Conservation (phyloP, 2,329 filamentous ascomycete species). For the Venturia effusa region DNA sequence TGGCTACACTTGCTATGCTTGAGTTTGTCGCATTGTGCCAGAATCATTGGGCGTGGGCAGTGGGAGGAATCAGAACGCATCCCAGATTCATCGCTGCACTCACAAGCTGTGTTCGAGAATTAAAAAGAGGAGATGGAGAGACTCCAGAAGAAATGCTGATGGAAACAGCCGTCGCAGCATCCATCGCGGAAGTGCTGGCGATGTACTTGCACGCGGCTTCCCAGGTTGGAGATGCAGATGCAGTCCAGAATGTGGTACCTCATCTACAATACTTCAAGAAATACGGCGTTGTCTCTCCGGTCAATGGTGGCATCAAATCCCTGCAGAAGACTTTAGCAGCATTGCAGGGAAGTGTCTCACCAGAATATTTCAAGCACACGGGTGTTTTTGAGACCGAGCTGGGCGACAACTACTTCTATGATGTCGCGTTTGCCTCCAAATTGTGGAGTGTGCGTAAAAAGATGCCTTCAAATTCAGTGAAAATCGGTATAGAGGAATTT, state of each 20-base stretch:
- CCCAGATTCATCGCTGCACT: constrained; percentile 61
- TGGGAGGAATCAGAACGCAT: constrained; percentile 67
- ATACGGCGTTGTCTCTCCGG: constrained; percentile 65
- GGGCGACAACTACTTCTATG: constrained; percentile 75
- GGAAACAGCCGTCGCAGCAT: constrained; percentile 55
- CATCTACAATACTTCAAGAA: constrained; percentile 71
- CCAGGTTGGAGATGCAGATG: constrained; percentile 56
- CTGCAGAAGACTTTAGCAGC: not conserved
- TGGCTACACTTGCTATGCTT: constrained; percentile 70
- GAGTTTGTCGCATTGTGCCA: constrained; percentile 82
- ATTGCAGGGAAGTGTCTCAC: constrained; percentile 51
- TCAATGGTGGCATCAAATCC: constrained; percentile 54
- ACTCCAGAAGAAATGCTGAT: constrained; percentile 20
- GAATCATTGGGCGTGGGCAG: constrained; percentile 93
- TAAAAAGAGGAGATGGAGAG: constrained; percentile 36
- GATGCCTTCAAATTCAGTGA: constrained; percentile 37
- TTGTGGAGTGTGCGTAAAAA: constrained; percentile 42
- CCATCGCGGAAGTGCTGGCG: constrained; percentile 76
- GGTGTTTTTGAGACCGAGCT: constrained; percentile 53
- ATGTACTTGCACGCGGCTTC: constrained; percentile 84
- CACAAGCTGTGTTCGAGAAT: constrained; percentile 50
- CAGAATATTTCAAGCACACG: constrained; percentile 75
- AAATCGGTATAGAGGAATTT: constrained; percentile 75
- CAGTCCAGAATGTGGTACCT: constrained; percentile 61
- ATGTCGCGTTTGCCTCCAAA: constrained; percentile 61